phyloP scores from a whole-genome alignment of 441 rosid genomes.

The Populus hybrid region DNA sequence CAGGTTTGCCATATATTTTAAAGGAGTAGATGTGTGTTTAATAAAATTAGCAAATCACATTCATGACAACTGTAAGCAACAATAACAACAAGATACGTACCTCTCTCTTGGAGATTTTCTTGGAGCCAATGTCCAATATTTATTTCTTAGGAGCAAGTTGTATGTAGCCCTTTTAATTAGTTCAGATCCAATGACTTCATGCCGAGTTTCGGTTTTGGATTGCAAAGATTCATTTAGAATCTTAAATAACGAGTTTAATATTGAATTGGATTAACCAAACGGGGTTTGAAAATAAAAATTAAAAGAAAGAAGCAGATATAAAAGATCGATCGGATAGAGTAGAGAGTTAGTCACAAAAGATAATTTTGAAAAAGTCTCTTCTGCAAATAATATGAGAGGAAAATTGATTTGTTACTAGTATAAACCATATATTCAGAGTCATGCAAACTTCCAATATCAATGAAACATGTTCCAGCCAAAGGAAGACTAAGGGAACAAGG shows the following conservation, averaged over 20 bases:
- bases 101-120: constrained; percentile 6
- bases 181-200: constrained; percentile 31
- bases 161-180: constrained; percentile 10
- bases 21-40: background rate
- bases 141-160: constrained; percentile 4
- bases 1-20: background rate
- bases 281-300: too few relatives aligned
- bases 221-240: background rate
- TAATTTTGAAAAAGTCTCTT: background rate
- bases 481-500: background rate
- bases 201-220: constrained; percentile 12
- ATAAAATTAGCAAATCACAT: constrained; percentile 9
- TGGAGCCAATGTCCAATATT: background rate
- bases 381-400: background rate
- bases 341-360: background rate
- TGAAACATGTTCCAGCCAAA: background rate
- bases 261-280: background rate
- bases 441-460: background rate
- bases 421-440: background rate
- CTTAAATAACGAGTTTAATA: background rate
- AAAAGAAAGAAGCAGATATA: background rate
- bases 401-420: background rate
- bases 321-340: background rate
- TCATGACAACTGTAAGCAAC: constrained; percentile 22
- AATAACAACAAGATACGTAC: background rate